Evolutionary conservation across 345 rosid genomes (phyloP).

Genomic region (Populus simonii): DNA sequence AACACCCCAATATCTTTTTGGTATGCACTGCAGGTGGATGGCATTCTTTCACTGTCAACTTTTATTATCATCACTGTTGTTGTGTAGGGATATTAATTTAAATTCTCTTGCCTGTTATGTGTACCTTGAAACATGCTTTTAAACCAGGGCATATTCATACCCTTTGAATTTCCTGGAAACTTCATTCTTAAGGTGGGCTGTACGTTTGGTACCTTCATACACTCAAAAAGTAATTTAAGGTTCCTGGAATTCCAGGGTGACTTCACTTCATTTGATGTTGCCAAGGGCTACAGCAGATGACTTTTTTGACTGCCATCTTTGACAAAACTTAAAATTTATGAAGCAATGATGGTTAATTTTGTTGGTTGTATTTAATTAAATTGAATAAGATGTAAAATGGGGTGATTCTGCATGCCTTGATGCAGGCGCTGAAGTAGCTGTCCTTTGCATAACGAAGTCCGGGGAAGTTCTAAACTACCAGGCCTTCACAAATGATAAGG

Average conservation of each 20-base stretch:
- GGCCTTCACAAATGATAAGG: slow-evolving; percentile 82
- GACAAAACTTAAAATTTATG: not conserved
- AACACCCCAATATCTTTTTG: not conserved
- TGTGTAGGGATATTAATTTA: too few species aligned
- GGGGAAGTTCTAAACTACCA: slow-evolving; percentile 94
- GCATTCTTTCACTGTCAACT: not conserved
- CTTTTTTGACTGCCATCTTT: not conserved
- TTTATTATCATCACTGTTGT: not conserved
- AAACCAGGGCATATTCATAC: not conserved
- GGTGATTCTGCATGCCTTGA: not conserved
- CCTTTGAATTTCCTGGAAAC: not conserved
- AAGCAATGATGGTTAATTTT: not conserved
- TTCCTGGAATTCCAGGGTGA: not conserved
- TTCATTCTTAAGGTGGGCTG: not conserved
- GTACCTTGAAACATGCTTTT: not conserved
- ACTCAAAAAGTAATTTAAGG: not conserved
- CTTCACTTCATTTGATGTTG: not conserved
- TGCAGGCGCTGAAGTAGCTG: slow-evolving; percentile 97
- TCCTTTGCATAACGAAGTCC: slow-evolving; percentile 87
- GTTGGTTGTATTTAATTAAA: not conserved
- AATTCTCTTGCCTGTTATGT: not conserved
- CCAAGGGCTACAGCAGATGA: not conserved
- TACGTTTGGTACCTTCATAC: not conserved
- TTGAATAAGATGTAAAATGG: not conserved
- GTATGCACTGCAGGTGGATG: not conserved